Percentiles rank a stretch among this genome's conserved stretches.
These are phyloP conservation scores for Peronospora farinosa DNA, from an alignment of 352 stramenopile genomes.

Conservation along the genomic window DNA sequence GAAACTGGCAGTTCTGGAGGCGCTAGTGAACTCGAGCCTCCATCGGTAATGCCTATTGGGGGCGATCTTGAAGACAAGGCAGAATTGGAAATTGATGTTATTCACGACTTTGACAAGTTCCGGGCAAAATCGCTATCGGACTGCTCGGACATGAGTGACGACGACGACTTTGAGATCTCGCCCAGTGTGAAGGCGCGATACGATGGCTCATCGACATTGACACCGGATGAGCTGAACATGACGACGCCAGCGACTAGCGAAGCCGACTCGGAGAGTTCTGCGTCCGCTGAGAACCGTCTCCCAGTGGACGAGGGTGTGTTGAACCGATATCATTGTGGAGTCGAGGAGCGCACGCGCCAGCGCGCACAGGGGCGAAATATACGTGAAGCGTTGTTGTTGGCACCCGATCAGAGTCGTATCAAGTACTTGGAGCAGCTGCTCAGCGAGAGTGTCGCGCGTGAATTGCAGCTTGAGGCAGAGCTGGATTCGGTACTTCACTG, in stretches of 20 bases:
- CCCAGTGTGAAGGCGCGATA: slow-evolving; percentile 31
- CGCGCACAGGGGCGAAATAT: slow-evolving; percentile 72
- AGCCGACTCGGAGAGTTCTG: slow-evolving; percentile 23
- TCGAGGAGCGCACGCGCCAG: slow-evolving; percentile 70
- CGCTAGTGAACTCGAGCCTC: slow-evolving; percentile 29
- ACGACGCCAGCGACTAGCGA: slow-evolving; percentile 23
- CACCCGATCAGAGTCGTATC: slow-evolving; percentile 76
- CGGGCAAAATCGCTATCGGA: slow-evolving; percentile 62
- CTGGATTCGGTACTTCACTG: slow-evolving; percentile 62
- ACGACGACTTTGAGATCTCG: slow-evolving; percentile 54
- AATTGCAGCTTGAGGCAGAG: slow-evolving; percentile 78
- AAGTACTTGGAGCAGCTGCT: slow-evolving; percentile 85
- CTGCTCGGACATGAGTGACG: slow-evolving; percentile 79
- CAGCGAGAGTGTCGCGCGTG: slow-evolving; percentile 73
- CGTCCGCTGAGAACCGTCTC: slow-evolving; percentile 16
- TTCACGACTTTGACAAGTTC: slow-evolving; percentile 78
- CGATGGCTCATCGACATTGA: slow-evolving; percentile 28
- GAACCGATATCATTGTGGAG: slow-evolving; percentile 49
- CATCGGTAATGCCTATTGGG: slow-evolving; percentile 38
- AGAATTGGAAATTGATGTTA: slow-evolving; percentile 73
- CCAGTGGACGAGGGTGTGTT: slow-evolving; percentile 43
- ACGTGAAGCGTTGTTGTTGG: slow-evolving; percentile 65
- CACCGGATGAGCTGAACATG: slow-evolving; percentile 28
- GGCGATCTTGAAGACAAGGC: slow-evolving; percentile 57
- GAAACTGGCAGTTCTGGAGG: slow-evolving; percentile 27